A percentile compares a stretch with the other conserved stretches of the same genome.
Conservation (phyloP, 2,329 filamentous ascomycete species). For the Xylariaceae sp. region DNA sequence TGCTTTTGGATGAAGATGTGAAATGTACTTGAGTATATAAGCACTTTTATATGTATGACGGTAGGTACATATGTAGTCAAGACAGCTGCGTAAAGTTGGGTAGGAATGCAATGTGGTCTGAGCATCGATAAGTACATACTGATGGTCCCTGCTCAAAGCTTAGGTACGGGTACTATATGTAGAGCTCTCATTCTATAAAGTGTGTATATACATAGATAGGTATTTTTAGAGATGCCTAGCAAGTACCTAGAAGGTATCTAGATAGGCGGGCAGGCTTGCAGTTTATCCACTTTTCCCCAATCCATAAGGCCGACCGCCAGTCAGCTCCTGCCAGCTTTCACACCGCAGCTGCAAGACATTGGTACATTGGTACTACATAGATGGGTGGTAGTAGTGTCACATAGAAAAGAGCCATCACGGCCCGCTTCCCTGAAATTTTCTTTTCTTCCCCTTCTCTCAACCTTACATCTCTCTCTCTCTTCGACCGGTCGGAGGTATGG, state of each 20-base stretch:
- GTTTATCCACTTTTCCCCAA: constrained; percentile 16
- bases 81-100: constrained; percentile 1
- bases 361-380: no score
- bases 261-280: no score
- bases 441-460: background rate
- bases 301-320: constrained; percentile 22
- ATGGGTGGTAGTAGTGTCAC: background rate
- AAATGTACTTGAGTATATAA: background rate
- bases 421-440: constrained; percentile 5
- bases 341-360: constrained; percentile 20
- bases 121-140: constrained; percentile 5
- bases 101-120: constrained; percentile 8
- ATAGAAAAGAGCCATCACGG: constrained; percentile 6
- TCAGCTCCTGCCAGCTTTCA: constrained; percentile 28
- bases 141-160: no score
- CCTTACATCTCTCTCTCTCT: constrained; percentile 6
- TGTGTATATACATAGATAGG: no score
- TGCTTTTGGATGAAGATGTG: background rate
- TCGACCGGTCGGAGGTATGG: constrained; percentile 15
- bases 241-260: no score
- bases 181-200: background rate
- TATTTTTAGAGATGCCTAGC: background rate
- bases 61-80: no score
- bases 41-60: background rate
- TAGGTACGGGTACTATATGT: no score